A percentile compares a stretch with the other conserved stretches of the same genome.
phyloP scores from a whole-genome alignment of 768 basidiomycete genomes.

The Boletus sp. region DNA sequence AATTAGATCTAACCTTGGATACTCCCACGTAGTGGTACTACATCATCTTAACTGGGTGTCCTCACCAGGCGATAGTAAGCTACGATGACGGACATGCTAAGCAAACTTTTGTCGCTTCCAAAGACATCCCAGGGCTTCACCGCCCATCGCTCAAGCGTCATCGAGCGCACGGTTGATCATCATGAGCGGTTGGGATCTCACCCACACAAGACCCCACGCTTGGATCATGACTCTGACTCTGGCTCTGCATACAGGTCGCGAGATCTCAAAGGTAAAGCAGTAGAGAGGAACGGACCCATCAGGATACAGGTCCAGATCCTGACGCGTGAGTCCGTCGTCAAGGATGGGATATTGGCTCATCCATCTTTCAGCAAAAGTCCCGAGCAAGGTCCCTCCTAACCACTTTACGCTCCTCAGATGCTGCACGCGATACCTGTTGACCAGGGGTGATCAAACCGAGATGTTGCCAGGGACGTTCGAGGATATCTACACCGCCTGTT shows the following conservation, averaged over 20 bases:
- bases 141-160: conserved; percentile 37
- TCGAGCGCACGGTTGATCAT: conserved; percentile 30
- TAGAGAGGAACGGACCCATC: conserved; percentile 38
- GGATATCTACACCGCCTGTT: conserved; percentile 55
- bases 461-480: conserved; percentile 52
- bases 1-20: neutral
- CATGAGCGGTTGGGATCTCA: conserved; percentile 52
- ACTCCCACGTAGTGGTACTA: neutral
- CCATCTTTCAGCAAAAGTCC: conserved; percentile 8
- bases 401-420: conserved; percentile 32
- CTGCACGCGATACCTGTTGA: conserved; percentile 43
- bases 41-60: neutral
- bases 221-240: conserved; percentile 66
- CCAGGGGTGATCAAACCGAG: conserved; percentile 31
- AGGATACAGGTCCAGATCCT: conserved; percentile 48
- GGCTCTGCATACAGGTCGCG: conserved; percentile 60
- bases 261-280: conserved; percentile 26
- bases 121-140: conserved; percentile 52
- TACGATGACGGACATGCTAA: conserved; percentile 38
- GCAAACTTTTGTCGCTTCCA: conserved; percentile 45
- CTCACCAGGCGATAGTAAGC: no score
- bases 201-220: conserved; percentile 66
- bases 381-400: conserved; percentile 7
- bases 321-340: conserved; percentile 30
- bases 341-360: conserved; percentile 2